Evolutionary conservation across 2,329 filamentous ascomycete species (phyloP), one percentile per base, ranked within the genome.

Genomic region (Hymenoscyphus repandus): DNA sequence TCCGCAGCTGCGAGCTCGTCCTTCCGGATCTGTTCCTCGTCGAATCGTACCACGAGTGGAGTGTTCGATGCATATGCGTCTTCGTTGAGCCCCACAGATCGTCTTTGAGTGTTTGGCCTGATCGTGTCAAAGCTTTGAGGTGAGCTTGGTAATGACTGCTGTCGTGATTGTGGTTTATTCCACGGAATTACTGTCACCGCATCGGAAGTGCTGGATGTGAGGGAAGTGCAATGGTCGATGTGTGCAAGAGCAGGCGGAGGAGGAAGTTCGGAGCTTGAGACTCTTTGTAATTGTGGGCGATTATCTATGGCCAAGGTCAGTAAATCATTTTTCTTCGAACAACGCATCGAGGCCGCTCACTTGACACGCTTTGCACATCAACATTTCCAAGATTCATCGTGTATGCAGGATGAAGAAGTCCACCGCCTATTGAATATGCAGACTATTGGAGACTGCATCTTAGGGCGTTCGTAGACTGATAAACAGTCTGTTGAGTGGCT

Each of bases 321-420:
- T 41, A 50, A 41, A 39, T 15, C 20, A 22, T 36, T 31, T 43
- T 31, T 39, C 18, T 17, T 31, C 13, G 52, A 20, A 56, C 53
- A 57, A 47, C 50, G 53, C 53, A 56, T 54, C 47, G 51, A 45
- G 12, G 22, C 13, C 41, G 61, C 60, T 60, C 52, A 65, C 63
- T 50, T 47, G 62, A 54, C 47, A 58, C 61, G 31, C 22, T 51
- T 39, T 49, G 53, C 36, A 58, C 36, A 36, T 60, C 56, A 44
- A 64, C 47, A 37, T 51, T 49, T 52, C 53, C 62, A 47, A 60
- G 48, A 58, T 63, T 60, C 61, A 64, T 65, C 48, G 18, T 62
- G 51, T 52, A 51, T 60, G 40, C 34, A 13, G 5, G 34, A 17
- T 55, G 51, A 52, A 42, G 51, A 52, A 42, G 47, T 51, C 45